Base-by-base conservation (phyloP, 805 yeast species). In the Suhomyces sp. region DNA sequence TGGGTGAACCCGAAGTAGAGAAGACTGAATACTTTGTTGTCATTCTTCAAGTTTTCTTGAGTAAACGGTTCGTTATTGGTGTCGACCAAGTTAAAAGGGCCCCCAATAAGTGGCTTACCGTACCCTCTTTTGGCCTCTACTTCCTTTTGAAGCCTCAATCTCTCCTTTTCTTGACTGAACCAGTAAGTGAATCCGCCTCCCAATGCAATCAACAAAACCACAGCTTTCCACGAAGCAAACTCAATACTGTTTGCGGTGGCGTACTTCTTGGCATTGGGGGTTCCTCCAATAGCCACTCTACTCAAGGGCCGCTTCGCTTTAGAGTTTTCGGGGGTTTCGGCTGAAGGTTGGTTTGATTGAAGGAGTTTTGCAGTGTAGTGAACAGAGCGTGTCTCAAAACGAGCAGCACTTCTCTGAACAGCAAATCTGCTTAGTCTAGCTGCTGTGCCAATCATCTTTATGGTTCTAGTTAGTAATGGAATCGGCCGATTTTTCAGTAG, bases 1-100 rank as follows among this genome's bases (percentile, higher is more conserved):
- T 92, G 92, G 4, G 97, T 88, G 75, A 94, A 94, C 0, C 99
- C 99, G 72, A 94, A 94, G 69, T 94, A 94, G n/a, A 93, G 70
- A 46, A 94, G 74, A 9, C 93, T 83, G 70, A 91, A 94, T 67
- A 83, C 86, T 56, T 70, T 71, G 5, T 71, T 59, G 52, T 72
- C 68, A 33, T 92, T 94, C 56, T 81, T 71, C 64, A 94, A 73
- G 60, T 93, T 79, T 56, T 89, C 77, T 26, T 90, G 84, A 1
- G 97, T 90, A 69, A 94, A 94, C 17, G 67, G 70, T 26, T 86
- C 71, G 38, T 92, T 91, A 49, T 90, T 72, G 33, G 81, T 78
- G 66, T 93, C 97, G 7, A 80, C 71, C 56, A 94, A 73, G 52
- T 79, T 73, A 70, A 94, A 94, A 10, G 90, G 87, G 0, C 98